Evolutionary conservation across 768 basidiomycete species (phyloP), one percentile per base, ranked within the genome.

Genomic region (Zangia roseola): DNA sequence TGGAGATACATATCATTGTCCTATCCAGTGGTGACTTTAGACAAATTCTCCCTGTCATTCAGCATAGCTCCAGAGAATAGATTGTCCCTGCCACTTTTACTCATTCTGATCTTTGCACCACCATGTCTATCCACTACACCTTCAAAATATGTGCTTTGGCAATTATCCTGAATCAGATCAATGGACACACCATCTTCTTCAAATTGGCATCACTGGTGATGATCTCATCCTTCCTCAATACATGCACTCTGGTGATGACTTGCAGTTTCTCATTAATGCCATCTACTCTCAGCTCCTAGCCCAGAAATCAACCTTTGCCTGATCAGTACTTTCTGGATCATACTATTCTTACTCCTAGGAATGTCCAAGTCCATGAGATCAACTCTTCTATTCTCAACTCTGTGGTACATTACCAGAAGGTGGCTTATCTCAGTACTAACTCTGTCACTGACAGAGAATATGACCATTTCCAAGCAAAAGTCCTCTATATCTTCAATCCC

Each of bases 31-130:
- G n/a, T n/a, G n/a, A n/a, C n/a, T n/a, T n/a, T n/a, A n/a, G n/a
- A n/a, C n/a, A n/a, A n/a, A n/a, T n/a, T n/a, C n/a, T n/a, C n/a
- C 79, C 75, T 39, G 72, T 80, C 0, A 63, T 80, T 10, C 57
- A 52, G 0, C 54, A 64, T 49, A 76, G 75, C 1, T 60, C 63
- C 4, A 50, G 68, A 26, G 59, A 62, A 28, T 63, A 75, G 10
- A 74, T 77, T 58, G 62, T 77, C 4, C 53, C 50, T 50, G 71
- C 71, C 3, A 65, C 61, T 6, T 51, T 78, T 1, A 62, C 57
- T 21, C 41, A 58, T 9, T 78, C 74, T 19, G 21, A 53, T 9
- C 57, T 80, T 0, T 80, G 78, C 76, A n/a, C n/a, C n/a, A n/a
- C n/a, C n/a, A 28, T 28, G 26, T 9, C 26, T 28, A 10, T 28